Base-by-base conservation (phyloP, 2,329 filamentous ascomycete species). In the Botryotinia globosa region DNA sequence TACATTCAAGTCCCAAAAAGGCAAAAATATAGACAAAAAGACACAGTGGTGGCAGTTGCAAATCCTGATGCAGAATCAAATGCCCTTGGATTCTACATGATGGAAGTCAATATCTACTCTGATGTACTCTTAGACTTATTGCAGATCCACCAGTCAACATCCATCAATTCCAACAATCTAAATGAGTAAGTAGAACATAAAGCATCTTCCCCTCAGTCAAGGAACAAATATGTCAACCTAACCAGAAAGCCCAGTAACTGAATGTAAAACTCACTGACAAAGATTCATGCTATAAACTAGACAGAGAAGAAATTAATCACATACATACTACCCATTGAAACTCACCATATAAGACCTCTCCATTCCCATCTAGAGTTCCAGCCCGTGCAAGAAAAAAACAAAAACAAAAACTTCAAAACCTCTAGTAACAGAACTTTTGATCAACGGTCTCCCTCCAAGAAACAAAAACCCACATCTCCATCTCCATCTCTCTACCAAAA, bases 91-190 rank as follows among this genome's bases (percentile, higher is more conserved):
- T 51, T n/a, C 12, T n/a, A 51, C 5, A 5, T n/a, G 48, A 51
- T 25, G 22, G 22, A 51, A n/a, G 4, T 51, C 12, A n/a, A 4
- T 6, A 14, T 6, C 3, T 14, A 14, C 25, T 22, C 25, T 14
- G 3, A 45, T 9, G 44, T 4, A 6, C 4, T 14, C 0, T 10
- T 14, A n/a, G 4, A n/a, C 0, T 14, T 51, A 0, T 14, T 14
- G 48, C 4, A 51, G 10, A 51, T n/a, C 1, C 48, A 14, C 2
- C 22, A 51, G 10, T 22, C 14, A n/a, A n/a, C 22, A n/a, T 14
- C 4, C 10, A 51, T n/a, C 10, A 14, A 7, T 14, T n/a, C 0
- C 10, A n/a, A n/a, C 2, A 10, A 51, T 14, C 1, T n/a, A n/a
- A 25, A 25, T 1, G n/a, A 0, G 10, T n/a, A 7, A 44, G 42